These are phyloP conservation scores for Tricholoma flavovirens DNA, from an alignment of 768 basidiomycete genomes.

Conservation along the genomic window DNA sequence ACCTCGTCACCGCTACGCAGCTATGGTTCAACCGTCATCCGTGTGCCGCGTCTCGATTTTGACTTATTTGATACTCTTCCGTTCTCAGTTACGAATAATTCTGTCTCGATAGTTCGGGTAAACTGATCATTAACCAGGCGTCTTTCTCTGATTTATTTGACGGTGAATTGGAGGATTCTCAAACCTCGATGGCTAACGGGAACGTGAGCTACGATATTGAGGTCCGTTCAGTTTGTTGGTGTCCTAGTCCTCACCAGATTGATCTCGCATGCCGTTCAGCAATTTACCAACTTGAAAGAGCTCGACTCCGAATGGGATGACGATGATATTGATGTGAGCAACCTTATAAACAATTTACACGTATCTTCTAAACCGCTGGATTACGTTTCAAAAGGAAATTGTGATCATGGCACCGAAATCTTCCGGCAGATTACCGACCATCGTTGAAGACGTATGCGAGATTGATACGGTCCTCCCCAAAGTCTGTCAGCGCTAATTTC, in stretches of 20 bases:
- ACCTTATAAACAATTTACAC: not conserved
- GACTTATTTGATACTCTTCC: slow-evolving; percentile 17
- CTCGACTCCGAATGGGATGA: slow-evolving; percentile 42
- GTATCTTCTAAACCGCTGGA: not conserved
- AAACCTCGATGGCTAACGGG: slow-evolving; percentile 2
- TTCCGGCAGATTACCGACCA: slow-evolving; percentile 24
- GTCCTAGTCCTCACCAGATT: not conserved
- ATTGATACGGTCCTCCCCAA: slow-evolving; percentile 11
- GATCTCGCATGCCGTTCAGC: slow-evolving; percentile 21
- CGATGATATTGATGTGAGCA: slow-evolving; percentile 42
- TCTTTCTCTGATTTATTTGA: slow-evolving; percentile 28
- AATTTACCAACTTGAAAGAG: slow-evolving; percentile 35
- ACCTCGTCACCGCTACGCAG: slow-evolving; percentile 4
- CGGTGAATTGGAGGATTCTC: slow-evolving; percentile 3
- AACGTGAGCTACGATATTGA: slow-evolving; percentile 27
- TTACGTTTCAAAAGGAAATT: slow-evolving; percentile 35
- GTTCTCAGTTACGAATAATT: slow-evolving; percentile 16
- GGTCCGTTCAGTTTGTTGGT: slow-evolving; percentile 10
- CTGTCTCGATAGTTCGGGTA: not conserved
- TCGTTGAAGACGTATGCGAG: slow-evolving; percentile 25
- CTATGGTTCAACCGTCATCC: not conserved
- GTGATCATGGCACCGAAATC: slow-evolving; percentile 39
- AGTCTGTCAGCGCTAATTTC: slow-evolving; percentile 9
- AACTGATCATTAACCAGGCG: slow-evolving; percentile 16
- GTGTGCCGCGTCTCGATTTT: slow-evolving; percentile 9